Conservation (phyloP, 2,329 filamentous ascomycete species). For the Fusarium austroafricanum region DNA sequence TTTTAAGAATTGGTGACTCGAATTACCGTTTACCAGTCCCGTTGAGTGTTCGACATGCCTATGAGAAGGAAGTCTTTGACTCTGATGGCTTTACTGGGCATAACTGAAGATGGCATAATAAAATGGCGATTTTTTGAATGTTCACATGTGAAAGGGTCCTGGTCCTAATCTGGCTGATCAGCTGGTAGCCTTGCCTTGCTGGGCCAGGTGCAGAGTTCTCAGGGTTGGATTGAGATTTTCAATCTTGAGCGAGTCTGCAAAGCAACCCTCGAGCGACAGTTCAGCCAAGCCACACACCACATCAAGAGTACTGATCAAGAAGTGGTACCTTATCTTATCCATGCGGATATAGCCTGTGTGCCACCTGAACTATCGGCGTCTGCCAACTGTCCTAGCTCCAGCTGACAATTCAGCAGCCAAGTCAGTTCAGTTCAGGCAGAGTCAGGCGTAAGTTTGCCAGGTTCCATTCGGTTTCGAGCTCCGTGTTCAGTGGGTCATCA, state of each 20-base stretch:
- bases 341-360: not conserved
- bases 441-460: not conserved
- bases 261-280: not conserved
- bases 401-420: slow-evolving; percentile 7
- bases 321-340: not conserved
- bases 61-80: not conserved
- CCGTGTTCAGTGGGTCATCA: slow-evolving; percentile 1
- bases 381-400: slow-evolving; percentile 8
- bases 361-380: not conserved
- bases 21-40: slow-evolving; percentile 68
- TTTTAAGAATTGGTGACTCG: slow-evolving; percentile 74
- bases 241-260: not conserved
- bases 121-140: not conserved
- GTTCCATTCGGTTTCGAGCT: not conserved
- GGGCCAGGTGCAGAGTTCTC: not conserved
- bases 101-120: not conserved
- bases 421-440: not conserved
- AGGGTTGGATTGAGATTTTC: not conserved
- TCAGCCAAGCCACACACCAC: slow-evolving; percentile 15
- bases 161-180: not conserved
- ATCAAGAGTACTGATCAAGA: slow-evolving; percentile 3
- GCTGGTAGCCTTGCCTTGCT: not conserved
- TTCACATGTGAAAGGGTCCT: slow-evolving; percentile 8
- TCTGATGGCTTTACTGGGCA: not conserved
- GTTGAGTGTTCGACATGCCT: slow-evolving; percentile 70